Conservation (phyloP, 768 basidiomycete genomes). For the Cantharellus cinnabarinus region DNA sequence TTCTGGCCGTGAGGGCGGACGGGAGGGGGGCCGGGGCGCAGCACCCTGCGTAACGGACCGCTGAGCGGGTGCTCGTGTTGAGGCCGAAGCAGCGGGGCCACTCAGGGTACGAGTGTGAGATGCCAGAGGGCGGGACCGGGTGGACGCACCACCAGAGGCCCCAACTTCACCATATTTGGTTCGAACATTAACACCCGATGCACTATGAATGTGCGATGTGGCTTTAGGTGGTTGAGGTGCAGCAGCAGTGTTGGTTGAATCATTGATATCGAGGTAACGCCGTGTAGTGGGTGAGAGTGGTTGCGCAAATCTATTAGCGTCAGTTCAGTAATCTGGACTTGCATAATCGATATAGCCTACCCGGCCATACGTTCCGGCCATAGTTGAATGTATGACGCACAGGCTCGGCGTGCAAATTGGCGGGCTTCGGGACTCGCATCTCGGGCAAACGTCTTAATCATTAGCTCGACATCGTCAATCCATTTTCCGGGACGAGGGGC, state of each 20-base stretch:
- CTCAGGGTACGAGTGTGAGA: not conserved
- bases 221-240: not conserved
- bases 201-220: not conserved
- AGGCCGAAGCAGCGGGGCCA: not conserved
- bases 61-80: not conserved
- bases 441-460: conserved; percentile 43
- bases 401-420: conserved; percentile 45
- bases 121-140: not conserved
- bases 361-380: conserved; percentile 46
- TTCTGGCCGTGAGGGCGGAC: not conserved
- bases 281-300: conserved; percentile 58
- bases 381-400: conserved; percentile 52
- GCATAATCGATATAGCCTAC: conserved; percentile 21
- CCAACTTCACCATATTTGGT: not conserved
- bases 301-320: conserved; percentile 35
- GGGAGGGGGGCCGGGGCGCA: not conserved
- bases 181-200: not conserved
- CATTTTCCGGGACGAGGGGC: conserved; percentile 55
- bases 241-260: not conserved
- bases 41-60: too few species aligned
- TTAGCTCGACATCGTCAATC: conserved; percentile 43
- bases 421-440: conserved; percentile 64
- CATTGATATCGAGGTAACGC: conserved; percentile 48
- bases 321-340: not conserved
- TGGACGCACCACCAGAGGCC: not conserved